A percentile compares a stretch with the other conserved stretches of the same genome.
phyloP scores from a whole-genome alignment of 192 early-diverging fungal genomes.

The Paraglomus brasilianum region DNA sequence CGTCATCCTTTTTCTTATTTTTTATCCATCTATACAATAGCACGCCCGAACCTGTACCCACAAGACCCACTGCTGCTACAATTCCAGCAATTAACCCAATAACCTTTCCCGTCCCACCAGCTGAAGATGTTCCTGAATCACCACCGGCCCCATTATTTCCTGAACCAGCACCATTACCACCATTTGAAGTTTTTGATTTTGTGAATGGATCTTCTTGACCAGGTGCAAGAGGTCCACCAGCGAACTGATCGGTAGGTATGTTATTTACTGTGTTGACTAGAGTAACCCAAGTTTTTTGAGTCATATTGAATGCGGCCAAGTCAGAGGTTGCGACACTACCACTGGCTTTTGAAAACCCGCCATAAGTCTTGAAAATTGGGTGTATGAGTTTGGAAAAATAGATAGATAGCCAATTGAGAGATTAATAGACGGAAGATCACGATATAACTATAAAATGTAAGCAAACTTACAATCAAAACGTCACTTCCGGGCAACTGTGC shows the following conservation, averaged over 20 bases:
- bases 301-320: conserved; percentile 4
- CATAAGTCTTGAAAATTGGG: neutral
- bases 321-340: neutral
- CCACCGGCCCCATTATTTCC: neutral
- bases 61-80: neutral
- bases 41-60: neutral
- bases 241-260: neutral
- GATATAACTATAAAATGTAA: too few relatives aligned
- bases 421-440: too few relatives aligned
- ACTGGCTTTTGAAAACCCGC: neutral
- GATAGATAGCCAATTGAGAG: too few relatives aligned
- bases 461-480: neutral
- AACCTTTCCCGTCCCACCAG: neutral
- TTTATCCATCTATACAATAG: neutral
- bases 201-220: neutral
- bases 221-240: neutral
- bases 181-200: neutral
- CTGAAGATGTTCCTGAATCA: neutral
- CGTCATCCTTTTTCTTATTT: neutral
- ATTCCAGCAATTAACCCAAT: too few relatives aligned
- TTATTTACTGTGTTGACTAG: neutral
- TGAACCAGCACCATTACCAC: neutral
- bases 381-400: too few relatives aligned
- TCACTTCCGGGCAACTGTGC: conserved; percentile 1
- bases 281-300: neutral